Evolutionary conservation across 495 filamentous ascomycete species (phyloP).

Genomic region (Podospora conica): DNA sequence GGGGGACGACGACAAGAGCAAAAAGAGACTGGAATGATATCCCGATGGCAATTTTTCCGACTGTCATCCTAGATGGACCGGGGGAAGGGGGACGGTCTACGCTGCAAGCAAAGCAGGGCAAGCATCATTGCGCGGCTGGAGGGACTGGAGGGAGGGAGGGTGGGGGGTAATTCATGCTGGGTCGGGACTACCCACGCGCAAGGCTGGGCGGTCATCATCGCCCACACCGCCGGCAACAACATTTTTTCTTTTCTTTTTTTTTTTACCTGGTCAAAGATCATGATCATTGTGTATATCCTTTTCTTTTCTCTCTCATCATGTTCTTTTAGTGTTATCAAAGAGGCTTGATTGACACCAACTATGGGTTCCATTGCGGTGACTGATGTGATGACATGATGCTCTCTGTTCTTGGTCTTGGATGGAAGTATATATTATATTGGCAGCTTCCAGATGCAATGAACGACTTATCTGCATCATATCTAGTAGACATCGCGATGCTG

Average conservation of each 20-base stretch:
- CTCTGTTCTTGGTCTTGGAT: not conserved
- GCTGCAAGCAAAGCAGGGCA: not conserved
- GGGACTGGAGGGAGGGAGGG: not conserved
- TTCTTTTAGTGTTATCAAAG: constrained; percentile 7
- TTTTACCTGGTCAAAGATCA: not conserved
- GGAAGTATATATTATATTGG: no score
- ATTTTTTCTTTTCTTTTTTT: not conserved
- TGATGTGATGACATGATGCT: not conserved
- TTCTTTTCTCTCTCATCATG: not conserved
- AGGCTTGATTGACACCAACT: constrained; percentile 14
- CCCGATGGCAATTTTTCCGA: not conserved
- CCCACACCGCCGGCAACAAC: not conserved
- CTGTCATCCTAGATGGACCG: not conserved
- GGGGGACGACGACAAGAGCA: not conserved
- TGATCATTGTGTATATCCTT: constrained; percentile 1
- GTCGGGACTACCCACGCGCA: not conserved
- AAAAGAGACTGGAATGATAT: not conserved
- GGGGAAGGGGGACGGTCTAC: not conserved
- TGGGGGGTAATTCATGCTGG: not conserved
- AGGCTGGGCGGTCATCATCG: not conserved
- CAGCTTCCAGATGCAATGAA: no score
- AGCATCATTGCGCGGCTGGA: not conserved
- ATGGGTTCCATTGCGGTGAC: not conserved
- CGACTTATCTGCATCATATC: no score
- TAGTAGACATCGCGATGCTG: no score